These are phyloP conservation scores for Knoxdaviesia capensis DNA, from an alignment of 2,329 filamentous ascomycete genomes.

Conservation along the genomic window DNA sequence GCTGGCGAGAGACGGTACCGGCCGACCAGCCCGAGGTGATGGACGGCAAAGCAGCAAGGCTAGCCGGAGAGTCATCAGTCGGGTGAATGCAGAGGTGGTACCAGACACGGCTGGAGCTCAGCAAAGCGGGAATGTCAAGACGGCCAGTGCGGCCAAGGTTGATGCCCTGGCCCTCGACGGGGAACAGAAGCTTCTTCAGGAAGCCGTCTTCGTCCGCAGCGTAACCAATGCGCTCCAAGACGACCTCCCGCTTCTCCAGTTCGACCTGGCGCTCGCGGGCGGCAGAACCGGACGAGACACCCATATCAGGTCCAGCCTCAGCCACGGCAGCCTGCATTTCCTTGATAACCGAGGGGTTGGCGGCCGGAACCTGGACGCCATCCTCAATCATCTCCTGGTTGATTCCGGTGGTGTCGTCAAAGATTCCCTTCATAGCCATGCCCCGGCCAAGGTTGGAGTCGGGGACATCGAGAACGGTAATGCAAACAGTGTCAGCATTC, in stretches of 20 bases:
- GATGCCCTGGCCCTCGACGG: constrained; percentile 58
- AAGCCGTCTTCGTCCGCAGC: constrained; percentile 70
- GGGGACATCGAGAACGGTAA: constrained; percentile 77
- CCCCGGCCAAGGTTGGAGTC: constrained; percentile 67
- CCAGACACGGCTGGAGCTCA: constrained; percentile 81
- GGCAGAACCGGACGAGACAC: constrained; percentile 45
- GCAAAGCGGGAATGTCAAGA: constrained; percentile 52
- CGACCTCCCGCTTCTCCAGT: constrained; percentile 60
- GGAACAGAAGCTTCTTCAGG: constrained; percentile 63
- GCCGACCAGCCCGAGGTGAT: constrained; percentile 82
- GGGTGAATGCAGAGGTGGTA: constrained; percentile 86
- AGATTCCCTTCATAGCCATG: constrained; percentile 71
- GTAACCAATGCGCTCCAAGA: constrained; percentile 72
- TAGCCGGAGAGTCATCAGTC: constrained; percentile 65
- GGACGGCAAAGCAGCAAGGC: constrained; percentile 49
- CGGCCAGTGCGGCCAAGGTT: constrained; percentile 58
- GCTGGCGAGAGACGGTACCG: constrained; percentile 74
- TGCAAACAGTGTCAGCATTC: constrained; percentile 63
- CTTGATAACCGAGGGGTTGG: constrained; percentile 63
- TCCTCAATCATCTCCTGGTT: constrained; percentile 96
- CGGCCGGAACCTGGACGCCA: constrained; percentile 54
- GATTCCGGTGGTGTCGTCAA: constrained; percentile 83
- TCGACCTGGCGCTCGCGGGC: constrained; percentile 58
- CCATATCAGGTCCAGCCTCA: constrained; percentile 60
- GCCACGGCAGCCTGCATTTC: constrained; percentile 73